Evolutionary conservation across 495 filamentous ascomycete genomes (phyloP).

Genomic region (Paragyromitra xinjiangensis): DNA sequence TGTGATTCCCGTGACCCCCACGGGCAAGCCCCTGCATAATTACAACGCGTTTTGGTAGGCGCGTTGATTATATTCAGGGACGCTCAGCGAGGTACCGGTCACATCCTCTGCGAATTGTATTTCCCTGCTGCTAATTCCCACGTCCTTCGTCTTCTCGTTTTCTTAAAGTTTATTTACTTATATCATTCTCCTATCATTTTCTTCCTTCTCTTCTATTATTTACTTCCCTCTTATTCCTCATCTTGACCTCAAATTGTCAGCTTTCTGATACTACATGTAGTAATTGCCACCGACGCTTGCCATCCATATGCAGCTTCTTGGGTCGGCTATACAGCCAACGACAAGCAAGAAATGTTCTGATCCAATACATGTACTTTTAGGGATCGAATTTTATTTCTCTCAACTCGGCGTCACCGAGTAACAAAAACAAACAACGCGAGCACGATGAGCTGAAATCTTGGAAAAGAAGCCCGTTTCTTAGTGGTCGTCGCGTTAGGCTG

Average conservation of each 20-base stretch:
- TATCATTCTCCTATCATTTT: not conserved
- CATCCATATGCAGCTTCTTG: not conserved
- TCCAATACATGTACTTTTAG: not conserved
- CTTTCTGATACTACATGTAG: not conserved
- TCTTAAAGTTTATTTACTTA: not conserved
- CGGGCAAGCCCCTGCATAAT: constrained; percentile 23
- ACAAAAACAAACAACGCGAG: constrained; percentile 6
- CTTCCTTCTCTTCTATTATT: not conserved
- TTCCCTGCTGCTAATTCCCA: not conserved
- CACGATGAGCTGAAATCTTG: not conserved
- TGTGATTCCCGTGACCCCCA: constrained; percentile 31
- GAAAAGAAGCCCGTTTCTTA: constrained; percentile 7
- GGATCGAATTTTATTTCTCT: not conserved
- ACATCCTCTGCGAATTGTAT: not conserved
- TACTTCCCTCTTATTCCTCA: not conserved
- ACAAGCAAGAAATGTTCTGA: not conserved
- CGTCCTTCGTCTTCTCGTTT: not conserved
- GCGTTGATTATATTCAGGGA: not conserved
- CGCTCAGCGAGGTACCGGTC: not conserved
- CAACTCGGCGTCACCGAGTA: not conserved
- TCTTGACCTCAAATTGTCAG: not conserved
- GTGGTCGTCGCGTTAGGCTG: not conserved
- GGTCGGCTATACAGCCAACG: not conserved
- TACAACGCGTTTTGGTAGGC: constrained; percentile 40
- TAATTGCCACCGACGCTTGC: not conserved